Evolutionary conservation across 2,329 filamentous ascomycete genomes (phyloP), one percentile per base, ranked within the genome.

Genomic region (Penicillium capsulatum): DNA sequence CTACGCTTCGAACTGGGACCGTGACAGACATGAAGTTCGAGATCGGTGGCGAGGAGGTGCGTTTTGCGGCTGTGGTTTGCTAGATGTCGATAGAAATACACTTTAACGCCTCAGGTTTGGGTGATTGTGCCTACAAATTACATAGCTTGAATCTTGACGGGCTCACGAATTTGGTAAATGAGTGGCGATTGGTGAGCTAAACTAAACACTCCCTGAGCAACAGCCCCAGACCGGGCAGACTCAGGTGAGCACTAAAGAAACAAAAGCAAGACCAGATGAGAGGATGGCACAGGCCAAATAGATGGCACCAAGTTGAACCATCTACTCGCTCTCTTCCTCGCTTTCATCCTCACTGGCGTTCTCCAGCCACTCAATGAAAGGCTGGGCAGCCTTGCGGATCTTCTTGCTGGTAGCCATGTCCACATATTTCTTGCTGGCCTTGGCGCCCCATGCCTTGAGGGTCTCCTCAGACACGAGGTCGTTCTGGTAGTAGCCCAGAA

Each of bases 361-460:
- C 55, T 87, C 80, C 42, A 97, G 87, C 91, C 90, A 97, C 57
- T 82, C 85, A 60, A 96, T 77, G 79, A 98, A 98, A 50, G 86
- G 83, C 74, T 94, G 86, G 38, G 92, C 89, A 51, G 87, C 85
- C 76, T 94, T 91, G 72, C 90, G 88, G 48, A 97, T 89, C 77
- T 94, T 94, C 77, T 89, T 91, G 72, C 88, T 94, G 46, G 82
- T 90, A 44, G 83, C 65, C 45, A 94, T 69, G 64, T 97, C 91
- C 55, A 94, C 86, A 65, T 97, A 97, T 75, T 96, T 96, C 83
- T 94, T 96, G 80, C 88, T 95, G 44, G 91, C 89, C 77, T 92
- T 95, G 63, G 79, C 77, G 51, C 90, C 91, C 91, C 92, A 98
- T 55, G 84, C 83, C 69, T 83, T 86, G 63, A 94, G 80, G 11